Percentiles rank a stretch among this genome's conserved stretches.
These are phyloP conservation scores for Gracilaria caudata DNA, from an alignment of 23 red algal species.

Conservation along the genomic window DNA sequence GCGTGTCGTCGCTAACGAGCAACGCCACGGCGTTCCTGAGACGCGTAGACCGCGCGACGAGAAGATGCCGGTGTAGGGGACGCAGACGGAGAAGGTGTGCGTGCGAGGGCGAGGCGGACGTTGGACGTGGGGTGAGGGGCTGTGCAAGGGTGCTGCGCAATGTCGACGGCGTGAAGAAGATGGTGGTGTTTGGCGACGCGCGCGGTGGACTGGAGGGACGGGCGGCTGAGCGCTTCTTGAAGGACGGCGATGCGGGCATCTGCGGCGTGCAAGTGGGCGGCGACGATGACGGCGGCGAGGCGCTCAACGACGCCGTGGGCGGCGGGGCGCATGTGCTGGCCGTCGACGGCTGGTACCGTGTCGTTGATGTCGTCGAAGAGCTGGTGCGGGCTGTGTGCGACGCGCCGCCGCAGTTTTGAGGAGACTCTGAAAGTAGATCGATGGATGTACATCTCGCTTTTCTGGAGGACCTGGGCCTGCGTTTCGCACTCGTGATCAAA, in stretches of 20 bases:
- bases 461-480: too few species aligned
- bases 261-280: not conserved
- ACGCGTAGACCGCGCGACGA: not conserved
- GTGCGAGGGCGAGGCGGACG: not conserved
- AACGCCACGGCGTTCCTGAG: not conserved
- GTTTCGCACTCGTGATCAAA: too few species aligned
- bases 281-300: not conserved
- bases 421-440: too few species aligned
- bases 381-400: conserved; percentile 11
- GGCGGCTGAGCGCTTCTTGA: not conserved
- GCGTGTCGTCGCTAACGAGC: not conserved
- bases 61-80: not conserved
- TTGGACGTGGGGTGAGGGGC: not conserved
- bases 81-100: not conserved
- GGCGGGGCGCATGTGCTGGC: not conserved
- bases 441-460: too few species aligned
- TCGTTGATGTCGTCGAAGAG: not conserved
- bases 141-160: not conserved
- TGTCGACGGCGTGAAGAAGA: not conserved
- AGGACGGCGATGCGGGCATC: not conserved
- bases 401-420: not conserved
- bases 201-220: not conserved
- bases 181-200: conserved; percentile 25
- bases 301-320: not conserved
- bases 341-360: not conserved